Percentiles rank a stretch among this genome's conserved stretches.
Conservation (phyloP, 176 grass and related monocot genomes). For the Phyllostachys edulis region DNA sequence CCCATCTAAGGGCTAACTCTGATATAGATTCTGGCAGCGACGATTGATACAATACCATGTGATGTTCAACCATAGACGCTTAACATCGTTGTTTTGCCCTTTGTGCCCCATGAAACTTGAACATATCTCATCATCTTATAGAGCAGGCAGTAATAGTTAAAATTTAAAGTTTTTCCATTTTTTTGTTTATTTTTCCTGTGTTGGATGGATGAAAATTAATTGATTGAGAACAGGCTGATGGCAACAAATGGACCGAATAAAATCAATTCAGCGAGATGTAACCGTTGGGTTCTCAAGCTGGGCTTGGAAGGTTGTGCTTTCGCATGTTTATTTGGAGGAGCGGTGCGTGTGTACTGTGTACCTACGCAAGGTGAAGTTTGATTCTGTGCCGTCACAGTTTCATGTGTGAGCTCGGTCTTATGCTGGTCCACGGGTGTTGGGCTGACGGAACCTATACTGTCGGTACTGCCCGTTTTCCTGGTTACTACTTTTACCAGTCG, state of each 20-base stretch:
- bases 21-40: conserved; percentile 51
- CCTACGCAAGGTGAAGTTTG: too few relatives aligned
- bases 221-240: not conserved
- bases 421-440: too few relatives aligned
- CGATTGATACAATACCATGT: conserved; percentile 35
- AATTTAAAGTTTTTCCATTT: not conserved
- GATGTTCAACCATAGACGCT: conserved; percentile 16
- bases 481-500: too few relatives aligned
- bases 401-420: too few relatives aligned
- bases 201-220: conserved; percentile 16
- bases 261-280: not conserved
- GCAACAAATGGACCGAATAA: not conserved
- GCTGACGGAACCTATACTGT: too few relatives aligned
- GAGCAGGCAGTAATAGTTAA: conserved; percentile 6
- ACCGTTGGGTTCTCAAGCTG: not conserved
- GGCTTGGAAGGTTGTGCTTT: not conserved
- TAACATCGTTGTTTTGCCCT: conserved; percentile 31
- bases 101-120: conserved; percentile 20
- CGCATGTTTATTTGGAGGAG: too few relatives aligned
- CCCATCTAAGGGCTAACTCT: conserved; percentile 34
- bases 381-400: too few relatives aligned
- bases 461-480: too few relatives aligned
- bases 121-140: conserved; percentile 4
- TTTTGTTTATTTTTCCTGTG: conserved; percentile 5
- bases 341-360: too few relatives aligned